A percentile compares a stretch with the other conserved stretches of the same genome.
phyloP scores from a whole-genome alignment of 2,329 filamentous ascomycete genomes.

The Dichotomopilus funicola region DNA sequence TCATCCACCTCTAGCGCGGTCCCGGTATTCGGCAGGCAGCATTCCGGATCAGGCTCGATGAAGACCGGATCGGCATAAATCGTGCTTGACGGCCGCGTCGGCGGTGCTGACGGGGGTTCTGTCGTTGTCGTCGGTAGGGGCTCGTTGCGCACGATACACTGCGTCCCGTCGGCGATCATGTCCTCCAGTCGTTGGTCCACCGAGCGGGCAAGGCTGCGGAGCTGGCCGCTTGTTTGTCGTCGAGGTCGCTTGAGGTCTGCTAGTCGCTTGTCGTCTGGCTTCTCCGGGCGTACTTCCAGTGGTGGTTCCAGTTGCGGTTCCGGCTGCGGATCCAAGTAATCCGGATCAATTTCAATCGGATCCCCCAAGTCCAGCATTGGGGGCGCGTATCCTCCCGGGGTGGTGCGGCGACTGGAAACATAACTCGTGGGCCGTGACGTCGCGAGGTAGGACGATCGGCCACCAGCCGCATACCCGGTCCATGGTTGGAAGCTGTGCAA shows the following conservation, averaged over 20 bases:
- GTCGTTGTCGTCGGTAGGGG: constrained; percentile 4
- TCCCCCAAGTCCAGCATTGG: not conserved
- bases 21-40: constrained; percentile 1
- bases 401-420: not conserved
- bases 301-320: not conserved
- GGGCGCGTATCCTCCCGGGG: not conserved
- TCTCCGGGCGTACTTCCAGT: not conserved
- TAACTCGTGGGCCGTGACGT: too few species aligned
- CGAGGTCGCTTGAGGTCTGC: not conserved
- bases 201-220: not conserved
- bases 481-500: constrained; percentile 3
- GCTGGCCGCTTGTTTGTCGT: constrained; percentile 3
- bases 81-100: not conserved
- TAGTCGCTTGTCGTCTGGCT: not conserved
- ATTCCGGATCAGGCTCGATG: constrained; percentile 17
- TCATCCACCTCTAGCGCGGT: constrained; percentile 21
- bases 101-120: not conserved
- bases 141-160: constrained; percentile 18
- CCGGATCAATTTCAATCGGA: constrained; percentile 7
- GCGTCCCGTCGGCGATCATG: constrained; percentile 16
- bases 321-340: not conserved
- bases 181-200: constrained; percentile 11
- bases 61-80: not conserved
- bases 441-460: not conserved
- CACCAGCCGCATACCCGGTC: constrained; percentile 11